Evolutionary conservation across 257 asterid species (phyloP).

Genomic region (Solanum bulbocastanum): DNA sequence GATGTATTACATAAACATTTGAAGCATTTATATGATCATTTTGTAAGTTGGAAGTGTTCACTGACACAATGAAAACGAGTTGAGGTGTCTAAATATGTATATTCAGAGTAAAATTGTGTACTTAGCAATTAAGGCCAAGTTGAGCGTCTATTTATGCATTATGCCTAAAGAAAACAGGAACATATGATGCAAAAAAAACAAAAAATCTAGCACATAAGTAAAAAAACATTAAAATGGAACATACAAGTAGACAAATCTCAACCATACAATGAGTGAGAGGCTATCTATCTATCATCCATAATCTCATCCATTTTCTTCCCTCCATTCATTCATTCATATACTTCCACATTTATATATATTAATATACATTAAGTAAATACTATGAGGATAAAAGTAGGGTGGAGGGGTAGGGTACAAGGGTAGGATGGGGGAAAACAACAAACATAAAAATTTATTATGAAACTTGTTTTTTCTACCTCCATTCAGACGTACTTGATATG

Average conservation of each 20-base stretch:
- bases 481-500: background rate
- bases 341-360: background rate
- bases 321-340: background rate
- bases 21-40: background rate
- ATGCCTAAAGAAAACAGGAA: background rate
- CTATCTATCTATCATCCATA: slow-evolving; percentile 38
- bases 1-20: background rate
- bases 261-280: slow-evolving; percentile 84
- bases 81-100: background rate
- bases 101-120: background rate
- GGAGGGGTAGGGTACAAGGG: background rate
- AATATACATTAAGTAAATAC: no score
- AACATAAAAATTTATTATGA: background rate
- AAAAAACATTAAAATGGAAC: background rate
- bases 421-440: no score
- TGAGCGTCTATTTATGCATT: background rate
- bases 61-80: background rate
- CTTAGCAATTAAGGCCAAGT: background rate
- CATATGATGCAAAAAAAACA: background rate
- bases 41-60: background rate
- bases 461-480: background rate
- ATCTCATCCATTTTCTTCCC: slow-evolving; percentile 52
- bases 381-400: background rate
- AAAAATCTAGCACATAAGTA: background rate
- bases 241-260: slow-evolving; percentile 18